These are phyloP conservation scores for Peronosclerospora sorghi DNA, from an alignment of 352 stramenopile genomes.

Conservation along the genomic window DNA sequence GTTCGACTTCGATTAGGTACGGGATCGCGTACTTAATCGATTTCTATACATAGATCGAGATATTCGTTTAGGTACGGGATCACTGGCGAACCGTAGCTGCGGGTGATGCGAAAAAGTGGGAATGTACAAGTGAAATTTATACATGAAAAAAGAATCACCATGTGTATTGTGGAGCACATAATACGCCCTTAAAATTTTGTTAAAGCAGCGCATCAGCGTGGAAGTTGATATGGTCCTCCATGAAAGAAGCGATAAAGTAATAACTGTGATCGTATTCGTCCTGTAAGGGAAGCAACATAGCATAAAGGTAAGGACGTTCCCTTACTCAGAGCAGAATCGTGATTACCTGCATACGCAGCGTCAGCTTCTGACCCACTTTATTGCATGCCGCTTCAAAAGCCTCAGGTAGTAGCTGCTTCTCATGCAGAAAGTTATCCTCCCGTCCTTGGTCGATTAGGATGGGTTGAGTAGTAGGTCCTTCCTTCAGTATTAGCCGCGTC, in stretches of 20 bases:
- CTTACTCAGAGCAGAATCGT: background rate
- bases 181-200: too few relatives aligned
- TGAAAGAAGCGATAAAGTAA: constrained; percentile 95
- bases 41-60: too few relatives aligned
- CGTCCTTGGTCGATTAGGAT: constrained; percentile 88
- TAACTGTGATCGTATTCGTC: constrained; percentile 97
- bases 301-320: background rate
- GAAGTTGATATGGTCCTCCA: constrained; percentile 92
- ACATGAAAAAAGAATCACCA: too few relatives aligned
- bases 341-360: constrained; percentile 56
- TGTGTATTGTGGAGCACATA: too few relatives aligned
- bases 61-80: too few relatives aligned
- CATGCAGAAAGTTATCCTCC: constrained; percentile 80
- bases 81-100: too few relatives aligned
- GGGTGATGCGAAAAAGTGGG: too few relatives aligned
- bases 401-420: constrained; percentile 88
- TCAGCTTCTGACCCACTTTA: constrained; percentile 72
- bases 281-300: constrained; percentile 10
- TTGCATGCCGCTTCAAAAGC: constrained; percentile 79
- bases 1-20: too few relatives aligned
- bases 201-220: constrained; percentile 83
- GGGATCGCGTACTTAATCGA: too few relatives aligned
- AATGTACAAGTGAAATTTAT: too few relatives aligned
- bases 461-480: constrained; percentile 45
- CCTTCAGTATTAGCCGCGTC: constrained; percentile 73